phyloP scores from a whole-genome alignment of 139 green algal species.

The Chlorella sp. region DNA sequence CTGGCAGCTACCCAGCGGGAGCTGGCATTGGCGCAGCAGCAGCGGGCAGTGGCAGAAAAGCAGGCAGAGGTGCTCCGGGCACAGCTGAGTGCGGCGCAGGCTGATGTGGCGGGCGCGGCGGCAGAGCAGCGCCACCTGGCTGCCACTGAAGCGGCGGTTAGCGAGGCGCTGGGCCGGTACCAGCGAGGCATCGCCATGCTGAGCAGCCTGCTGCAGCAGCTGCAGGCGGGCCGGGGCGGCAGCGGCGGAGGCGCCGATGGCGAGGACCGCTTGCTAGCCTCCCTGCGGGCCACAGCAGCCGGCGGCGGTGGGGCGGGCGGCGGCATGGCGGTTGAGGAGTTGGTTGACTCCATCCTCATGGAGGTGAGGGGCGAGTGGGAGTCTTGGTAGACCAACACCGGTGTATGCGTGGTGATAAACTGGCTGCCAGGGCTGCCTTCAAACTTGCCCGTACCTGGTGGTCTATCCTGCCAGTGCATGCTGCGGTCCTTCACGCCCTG shows the following conservation, averaged over 20 bases:
- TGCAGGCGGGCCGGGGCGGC: background rate
- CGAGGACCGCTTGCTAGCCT: background rate
- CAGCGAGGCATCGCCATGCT: slow-evolving; percentile 29
- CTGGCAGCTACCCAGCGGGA: slow-evolving; percentile 1
- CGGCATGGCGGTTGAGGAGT: slow-evolving; percentile 20
- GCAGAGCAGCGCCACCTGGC: slow-evolving; percentile 3
- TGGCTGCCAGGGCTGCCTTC: background rate
- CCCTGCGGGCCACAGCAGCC: background rate
- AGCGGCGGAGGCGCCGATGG: too few species aligned
- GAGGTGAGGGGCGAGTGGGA: slow-evolving; percentile 1
- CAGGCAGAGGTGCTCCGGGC: slow-evolving; percentile 13
- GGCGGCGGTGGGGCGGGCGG: background rate
- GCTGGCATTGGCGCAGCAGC: background rate
- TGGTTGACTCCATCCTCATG: slow-evolving; percentile 31
- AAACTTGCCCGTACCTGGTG: background rate
- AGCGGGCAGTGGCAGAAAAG: slow-evolving; percentile 2
- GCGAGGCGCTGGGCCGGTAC: slow-evolving; percentile 25
- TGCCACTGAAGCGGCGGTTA: background rate
- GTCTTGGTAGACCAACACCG: background rate
- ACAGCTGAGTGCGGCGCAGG: background rate
- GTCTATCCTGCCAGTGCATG: too few species aligned
- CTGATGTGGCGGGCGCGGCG: background rate
- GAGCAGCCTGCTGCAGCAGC: slow-evolving; percentile 23
- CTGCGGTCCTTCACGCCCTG: background rate
- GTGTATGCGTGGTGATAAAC: background rate